Evolutionary conservation across 2,329 filamentous ascomycete genomes (phyloP).

Genomic region (Cercospora janseana): DNA sequence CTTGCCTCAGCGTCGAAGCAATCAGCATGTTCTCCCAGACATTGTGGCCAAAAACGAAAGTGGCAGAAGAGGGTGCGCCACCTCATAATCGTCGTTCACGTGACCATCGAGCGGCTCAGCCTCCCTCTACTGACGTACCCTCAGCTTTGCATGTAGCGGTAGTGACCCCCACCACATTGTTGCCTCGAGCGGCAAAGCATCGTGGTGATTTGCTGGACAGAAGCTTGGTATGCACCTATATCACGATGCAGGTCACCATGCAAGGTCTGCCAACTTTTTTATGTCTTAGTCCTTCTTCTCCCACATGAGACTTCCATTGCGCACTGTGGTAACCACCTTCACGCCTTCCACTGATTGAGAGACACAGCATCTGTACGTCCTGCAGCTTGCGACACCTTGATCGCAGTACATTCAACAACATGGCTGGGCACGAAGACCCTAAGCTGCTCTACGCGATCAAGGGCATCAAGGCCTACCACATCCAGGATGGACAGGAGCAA

Average conservation of each 20-base stretch:
- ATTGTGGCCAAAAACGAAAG: no score
- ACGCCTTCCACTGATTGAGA: neutral
- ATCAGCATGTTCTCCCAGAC: no score
- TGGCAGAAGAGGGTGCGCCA: neutral
- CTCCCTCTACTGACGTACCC: conserved; percentile 2
- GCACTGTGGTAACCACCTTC: no score
- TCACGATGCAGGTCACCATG: conserved; percentile 3
- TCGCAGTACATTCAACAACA: conserved; percentile 36
- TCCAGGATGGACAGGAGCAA: conserved; percentile 81
- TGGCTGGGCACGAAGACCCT: conserved; percentile 55
- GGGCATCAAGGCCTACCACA: conserved; percentile 87
- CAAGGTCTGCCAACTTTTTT: conserved; percentile 11
- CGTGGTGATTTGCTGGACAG: conserved; percentile 4
- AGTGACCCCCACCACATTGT: conserved; percentile 4
- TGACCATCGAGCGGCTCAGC: neutral
- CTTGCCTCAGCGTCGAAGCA: no score
- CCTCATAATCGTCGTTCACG: neutral
- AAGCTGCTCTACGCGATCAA: conserved; percentile 62
- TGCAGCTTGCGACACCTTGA: neutral
- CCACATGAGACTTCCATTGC: no score
- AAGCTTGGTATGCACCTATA: conserved; percentile 6
- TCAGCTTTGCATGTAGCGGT: conserved; percentile 6
- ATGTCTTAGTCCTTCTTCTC: neutral
- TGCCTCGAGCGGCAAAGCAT: conserved; percentile 12
- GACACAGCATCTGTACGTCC: neutral